Base-by-base conservation (phyloP, 345 rosid genomes). In the Rhodamnia argentea region DNA sequence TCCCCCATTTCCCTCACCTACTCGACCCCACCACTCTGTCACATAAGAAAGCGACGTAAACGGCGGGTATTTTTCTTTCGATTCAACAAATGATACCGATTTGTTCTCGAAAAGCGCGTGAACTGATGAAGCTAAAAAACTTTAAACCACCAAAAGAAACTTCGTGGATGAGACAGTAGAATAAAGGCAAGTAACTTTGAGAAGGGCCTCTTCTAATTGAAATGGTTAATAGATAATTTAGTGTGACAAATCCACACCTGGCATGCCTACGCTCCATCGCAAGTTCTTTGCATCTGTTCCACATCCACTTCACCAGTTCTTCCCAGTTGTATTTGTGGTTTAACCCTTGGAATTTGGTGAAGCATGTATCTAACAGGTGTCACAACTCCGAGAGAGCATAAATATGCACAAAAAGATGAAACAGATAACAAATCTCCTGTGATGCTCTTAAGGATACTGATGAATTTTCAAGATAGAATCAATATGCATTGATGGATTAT, bases 401-500 rank as follows among this genome's bases (percentile, higher is more conserved):
- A 50, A 78, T 56, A 85, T 76, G 82, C 87, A 85, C 87, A 51
- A 32, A 56, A 44, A 44, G 20, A 76, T 74, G 14, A 42, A 62
- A 23, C 5, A 52, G 23, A 86, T 20, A 84, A 47, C 14, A 62
- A 62, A 85, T n/a, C 70, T 86, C 84, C 74, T n/a, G 70, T 10
- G 78, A 87, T 85, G 37, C 81, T 85, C 90, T 84, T 52, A 86
- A 26, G 52, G 85, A 64, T 54, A 86, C 75, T 40, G 83, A 60
- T 64, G 32, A 55, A 83, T 89, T 85, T 90, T 62, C 85, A 64
- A 37, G 74, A 91, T 90, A 89, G 92, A 91, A 92, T 90, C 54
- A 20, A 86, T 83, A 86, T 32, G 86, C 44, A 87, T 90, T 88
- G 90, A 87, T 89, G 42, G 44, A 85, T 92, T 91, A 92, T 93